Conservation (phyloP, 768 basidiomycete species). For the Boletales sp. region DNA sequence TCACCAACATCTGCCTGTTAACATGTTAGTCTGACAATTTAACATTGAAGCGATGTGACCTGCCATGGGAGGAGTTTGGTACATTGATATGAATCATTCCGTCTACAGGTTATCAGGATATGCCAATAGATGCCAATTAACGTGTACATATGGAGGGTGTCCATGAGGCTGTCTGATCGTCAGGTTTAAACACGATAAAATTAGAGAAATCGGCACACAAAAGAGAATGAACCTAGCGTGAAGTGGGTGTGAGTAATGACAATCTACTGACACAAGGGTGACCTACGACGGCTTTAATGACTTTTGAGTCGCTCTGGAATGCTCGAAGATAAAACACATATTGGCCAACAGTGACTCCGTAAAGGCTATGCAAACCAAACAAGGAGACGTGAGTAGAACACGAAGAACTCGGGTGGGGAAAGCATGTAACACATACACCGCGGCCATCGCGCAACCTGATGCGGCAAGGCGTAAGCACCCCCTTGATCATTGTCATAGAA, state of each 20-base stretch:
- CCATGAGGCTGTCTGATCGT: neutral
- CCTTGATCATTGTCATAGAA: neutral
- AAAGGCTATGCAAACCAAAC: neutral
- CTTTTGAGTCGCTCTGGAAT: neutral
- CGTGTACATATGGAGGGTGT: neutral
- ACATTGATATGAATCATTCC: neutral
- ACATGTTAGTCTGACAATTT: neutral
- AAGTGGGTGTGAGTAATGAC: neutral
- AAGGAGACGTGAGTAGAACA: neutral
- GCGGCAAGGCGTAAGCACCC: neutral
- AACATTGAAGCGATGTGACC: neutral
- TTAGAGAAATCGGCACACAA: neutral
- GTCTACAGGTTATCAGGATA: neutral
- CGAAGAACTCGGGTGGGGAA: neutral
- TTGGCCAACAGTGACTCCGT: neutral
- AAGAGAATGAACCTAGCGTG: neutral
- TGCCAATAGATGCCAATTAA: neutral
- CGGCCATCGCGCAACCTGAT: neutral
- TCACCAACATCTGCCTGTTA: neutral
- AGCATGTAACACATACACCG: neutral
- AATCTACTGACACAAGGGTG: neutral
- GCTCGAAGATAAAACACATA: neutral
- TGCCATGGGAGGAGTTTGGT: neutral
- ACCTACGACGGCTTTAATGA: neutral
- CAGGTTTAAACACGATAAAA: neutral